Evolutionary conservation across 2,329 filamentous ascomycete genomes (phyloP).

Genomic region (Ascomycota sp.): DNA sequence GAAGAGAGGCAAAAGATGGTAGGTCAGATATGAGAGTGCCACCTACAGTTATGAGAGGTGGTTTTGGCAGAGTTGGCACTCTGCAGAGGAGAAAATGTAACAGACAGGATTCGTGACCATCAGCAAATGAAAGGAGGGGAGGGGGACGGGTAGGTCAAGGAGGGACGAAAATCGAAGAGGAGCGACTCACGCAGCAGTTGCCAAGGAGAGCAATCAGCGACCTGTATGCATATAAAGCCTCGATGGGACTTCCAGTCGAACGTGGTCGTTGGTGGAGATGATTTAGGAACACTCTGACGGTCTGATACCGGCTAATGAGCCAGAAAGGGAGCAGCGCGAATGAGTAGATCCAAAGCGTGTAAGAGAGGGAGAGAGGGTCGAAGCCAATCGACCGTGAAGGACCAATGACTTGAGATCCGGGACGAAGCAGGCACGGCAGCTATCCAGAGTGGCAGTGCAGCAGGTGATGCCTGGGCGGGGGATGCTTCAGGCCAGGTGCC

Average conservation of each 20-base stretch:
- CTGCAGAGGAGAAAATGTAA: background rate
- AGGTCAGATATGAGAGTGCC: background rate
- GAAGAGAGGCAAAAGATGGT: background rate
- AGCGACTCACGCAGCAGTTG: slow-evolving; percentile 11
- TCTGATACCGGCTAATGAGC: slow-evolving; percentile 2
- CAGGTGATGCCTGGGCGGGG: too few species aligned
- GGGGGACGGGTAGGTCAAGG: background rate
- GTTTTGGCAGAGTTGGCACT: background rate
- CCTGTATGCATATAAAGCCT: slow-evolving; percentile 17
- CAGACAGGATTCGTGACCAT: background rate
- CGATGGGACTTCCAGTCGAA: slow-evolving; percentile 6
- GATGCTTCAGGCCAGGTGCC: too few species aligned
- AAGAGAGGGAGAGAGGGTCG: background rate
- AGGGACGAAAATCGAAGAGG: background rate
- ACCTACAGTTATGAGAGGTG: slow-evolving; percentile 1
- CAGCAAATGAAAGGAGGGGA: too few species aligned
- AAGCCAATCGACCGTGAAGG: too few species aligned
- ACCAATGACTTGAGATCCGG: too few species aligned
- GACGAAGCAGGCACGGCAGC: too few species aligned
- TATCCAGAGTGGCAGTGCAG: too few species aligned
- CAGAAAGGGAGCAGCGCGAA: slow-evolving; percentile 2
- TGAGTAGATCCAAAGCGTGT: slow-evolving; percentile 1
- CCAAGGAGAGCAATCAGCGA: slow-evolving; percentile 12
- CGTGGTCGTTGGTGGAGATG: slow-evolving; percentile 1
- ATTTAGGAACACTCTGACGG: slow-evolving; percentile 2